Evolutionary conservation across 768 basidiomycete species (phyloP).

Genomic region (Gloeopeniophorella convolvens): DNA sequence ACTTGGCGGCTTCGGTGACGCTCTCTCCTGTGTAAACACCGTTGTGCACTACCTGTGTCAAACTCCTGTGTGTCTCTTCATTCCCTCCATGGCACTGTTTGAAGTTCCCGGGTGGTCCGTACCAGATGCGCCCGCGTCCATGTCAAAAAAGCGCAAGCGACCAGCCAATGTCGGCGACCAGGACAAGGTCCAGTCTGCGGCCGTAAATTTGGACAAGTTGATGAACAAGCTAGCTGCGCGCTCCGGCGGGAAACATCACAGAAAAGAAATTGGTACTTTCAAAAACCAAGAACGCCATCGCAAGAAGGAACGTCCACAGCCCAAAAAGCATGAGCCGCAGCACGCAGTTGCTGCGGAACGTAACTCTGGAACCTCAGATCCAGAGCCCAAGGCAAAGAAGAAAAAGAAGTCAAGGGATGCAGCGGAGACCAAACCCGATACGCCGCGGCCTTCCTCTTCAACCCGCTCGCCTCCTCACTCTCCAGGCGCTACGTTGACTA

Average conservation of each 20-base stretch:
- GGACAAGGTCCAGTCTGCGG: slow-evolving; percentile 32
- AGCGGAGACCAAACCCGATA: not conserved
- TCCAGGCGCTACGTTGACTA: slow-evolving; percentile 40
- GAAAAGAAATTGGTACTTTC: too few relatives aligned
- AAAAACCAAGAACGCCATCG: not conserved
- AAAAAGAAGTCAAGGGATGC: slow-evolving; percentile 1
- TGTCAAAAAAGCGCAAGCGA: slow-evolving; percentile 44
- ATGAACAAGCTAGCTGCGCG: slow-evolving; percentile 40
- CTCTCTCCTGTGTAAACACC: too few relatives aligned
- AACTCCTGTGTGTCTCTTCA: too few relatives aligned
- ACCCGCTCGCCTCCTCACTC: slow-evolving; percentile 3
- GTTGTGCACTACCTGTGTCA: too few relatives aligned
- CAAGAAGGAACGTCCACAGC: not conserved
- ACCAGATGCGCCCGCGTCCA: slow-evolving; percentile 28
- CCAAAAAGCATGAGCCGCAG: not conserved
- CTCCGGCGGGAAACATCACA: slow-evolving; percentile 17
- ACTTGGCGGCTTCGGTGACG: too few relatives aligned
- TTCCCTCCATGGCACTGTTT: slow-evolving; percentile 46
- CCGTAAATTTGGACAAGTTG: slow-evolving; percentile 56
- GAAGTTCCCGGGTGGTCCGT: slow-evolving; percentile 68
- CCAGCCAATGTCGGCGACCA: slow-evolving; percentile 34
- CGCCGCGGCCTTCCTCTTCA: not conserved
- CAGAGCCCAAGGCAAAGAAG: slow-evolving; percentile 3
- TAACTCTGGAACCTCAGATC: too few relatives aligned
- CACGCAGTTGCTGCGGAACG: not conserved